Base-by-base conservation (phyloP, 768 basidiomycete species). In the Xerocomellus chrysenteron region DNA sequence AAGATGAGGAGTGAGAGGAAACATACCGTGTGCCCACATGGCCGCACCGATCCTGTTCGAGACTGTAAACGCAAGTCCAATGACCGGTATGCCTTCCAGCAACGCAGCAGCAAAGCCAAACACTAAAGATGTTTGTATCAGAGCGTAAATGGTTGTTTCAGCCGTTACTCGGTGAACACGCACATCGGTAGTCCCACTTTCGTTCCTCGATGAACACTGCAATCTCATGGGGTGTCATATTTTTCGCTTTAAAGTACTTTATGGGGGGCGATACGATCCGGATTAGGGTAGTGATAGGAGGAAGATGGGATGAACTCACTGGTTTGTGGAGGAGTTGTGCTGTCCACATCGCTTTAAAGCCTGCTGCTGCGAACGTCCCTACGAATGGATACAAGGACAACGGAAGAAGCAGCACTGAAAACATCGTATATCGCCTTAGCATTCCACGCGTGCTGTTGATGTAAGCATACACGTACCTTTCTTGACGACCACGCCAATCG, bases 1-100 rank as follows among this genome's bases (percentile, higher is more conserved):
- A 33, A 24, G 11, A 40, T 1, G 19, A 52, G 8, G 4, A 19
- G 26, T 5, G 32, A 30, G 1, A 17, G 40, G 16, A n/a, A 21
- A 64, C 77, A 16, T 54, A 90, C 88, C 90, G 59, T 87, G 84
- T 5, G 90, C 89, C 88, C 93, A 97, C 94, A 97, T 96, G 1
- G 93, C 93, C 3, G 92, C 94, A 7, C 94, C 94, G 26, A 96
- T 82, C 7, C 92, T 80, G 68, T 96, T 95, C 0, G 92, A 94
- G 17, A 96, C 77, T 2, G 86, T 86, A 68, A 96, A 92, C 11
- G 88, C 71, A 5, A 96, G 73, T 0, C 94, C 94, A 4, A 93
- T 65, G 55, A 97, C 80, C 0, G 94, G 94, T 0, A 96, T 73
- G 2, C 81, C 80, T 72, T 97, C 94, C 3, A 94, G 75, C 6